Conservation (phyloP, 441 rosid species). For the Pelargonium australe region DNA sequence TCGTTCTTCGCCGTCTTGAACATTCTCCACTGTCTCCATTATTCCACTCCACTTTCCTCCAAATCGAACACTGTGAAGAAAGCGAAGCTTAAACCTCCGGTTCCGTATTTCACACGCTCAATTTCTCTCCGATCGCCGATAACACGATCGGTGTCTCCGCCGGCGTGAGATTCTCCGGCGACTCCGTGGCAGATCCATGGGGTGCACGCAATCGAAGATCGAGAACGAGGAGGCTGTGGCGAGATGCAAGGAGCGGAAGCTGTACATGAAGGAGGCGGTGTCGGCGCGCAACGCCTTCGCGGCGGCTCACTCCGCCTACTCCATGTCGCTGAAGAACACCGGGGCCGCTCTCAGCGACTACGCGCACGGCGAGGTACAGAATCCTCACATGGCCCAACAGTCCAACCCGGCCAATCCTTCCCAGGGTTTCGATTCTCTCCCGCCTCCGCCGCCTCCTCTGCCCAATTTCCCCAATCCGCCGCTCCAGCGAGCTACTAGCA, state of each 20-base stretch:
- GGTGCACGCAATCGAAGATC: conserved; percentile 83
- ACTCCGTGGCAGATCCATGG: conserved; percentile 45
- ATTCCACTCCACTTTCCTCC: too few species aligned
- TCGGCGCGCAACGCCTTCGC: conserved; percentile 75
- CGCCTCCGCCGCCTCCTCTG: conserved; percentile 52
- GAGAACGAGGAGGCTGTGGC: conserved; percentile 83
- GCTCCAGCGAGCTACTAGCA: conserved; percentile 62
- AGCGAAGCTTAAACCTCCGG: too few species aligned
- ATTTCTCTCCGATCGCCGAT: background rate
- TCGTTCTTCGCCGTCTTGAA: too few species aligned
- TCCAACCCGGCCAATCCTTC: background rate
- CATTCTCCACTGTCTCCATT: too few species aligned
- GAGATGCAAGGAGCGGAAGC: conserved; percentile 72
- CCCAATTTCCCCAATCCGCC: conserved; percentile 17
- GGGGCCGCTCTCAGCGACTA: conserved; percentile 88
- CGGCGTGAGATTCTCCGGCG: too few species aligned
- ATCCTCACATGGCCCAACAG: conserved; percentile 22
- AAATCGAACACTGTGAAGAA: too few species aligned
- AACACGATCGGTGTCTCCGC: too few species aligned
- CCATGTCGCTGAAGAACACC: conserved; percentile 67
- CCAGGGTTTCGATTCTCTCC: conserved; percentile 4
- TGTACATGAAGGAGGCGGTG: conserved; percentile 63
- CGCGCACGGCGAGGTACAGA: conserved; percentile 52
- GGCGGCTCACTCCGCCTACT: conserved; percentile 77
- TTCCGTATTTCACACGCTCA: too few species aligned